These are phyloP conservation scores for Lepidium africanum DNA, from an alignment of 345 rosid species.

Conservation along the genomic window DNA sequence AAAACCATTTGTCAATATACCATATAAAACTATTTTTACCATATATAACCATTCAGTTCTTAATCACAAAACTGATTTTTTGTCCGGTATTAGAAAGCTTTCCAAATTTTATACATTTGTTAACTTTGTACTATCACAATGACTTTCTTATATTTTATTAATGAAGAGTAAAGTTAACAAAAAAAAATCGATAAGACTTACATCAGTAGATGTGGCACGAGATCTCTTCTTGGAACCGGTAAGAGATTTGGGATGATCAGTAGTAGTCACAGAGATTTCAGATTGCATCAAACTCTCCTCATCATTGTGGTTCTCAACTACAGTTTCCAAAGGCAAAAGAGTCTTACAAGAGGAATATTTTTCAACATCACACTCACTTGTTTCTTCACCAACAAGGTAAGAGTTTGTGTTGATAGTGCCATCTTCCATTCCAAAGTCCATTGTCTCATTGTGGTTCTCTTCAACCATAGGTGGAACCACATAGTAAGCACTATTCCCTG, in stretches of 20 bases:
- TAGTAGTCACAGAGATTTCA: constrained; percentile 25
- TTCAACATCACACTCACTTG: constrained; percentile 36
- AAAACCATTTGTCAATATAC: neutral
- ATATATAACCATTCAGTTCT: too few relatives aligned
- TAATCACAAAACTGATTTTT: too few relatives aligned
- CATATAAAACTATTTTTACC: neutral
- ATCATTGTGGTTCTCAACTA: constrained; percentile 20
- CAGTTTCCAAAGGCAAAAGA: constrained; percentile 15
- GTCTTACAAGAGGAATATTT: constrained; percentile 26
- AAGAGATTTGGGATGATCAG: constrained; percentile 28
- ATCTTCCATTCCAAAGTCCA: constrained; percentile 42
- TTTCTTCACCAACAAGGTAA: constrained; percentile 38
- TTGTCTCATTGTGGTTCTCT: constrained; percentile 30
- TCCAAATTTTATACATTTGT: too few relatives aligned
- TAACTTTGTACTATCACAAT: too few relatives aligned
- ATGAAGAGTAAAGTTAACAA: too few relatives aligned
- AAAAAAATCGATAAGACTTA: constrained; percentile 29
- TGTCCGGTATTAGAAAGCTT: too few relatives aligned
- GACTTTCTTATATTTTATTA: too few relatives aligned
- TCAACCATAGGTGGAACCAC: constrained; percentile 21
- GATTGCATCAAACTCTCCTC: constrained; percentile 22
- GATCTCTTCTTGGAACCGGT: constrained; percentile 50
- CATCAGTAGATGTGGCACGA: constrained; percentile 34
- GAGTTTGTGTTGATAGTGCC: constrained; percentile 35
- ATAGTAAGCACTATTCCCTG: constrained; percentile 18